Evolutionary conservation across 768 basidiomycete species (phyloP), one percentile per base, ranked within the genome.

Genomic region (Pisolithus marmoratus): DNA sequence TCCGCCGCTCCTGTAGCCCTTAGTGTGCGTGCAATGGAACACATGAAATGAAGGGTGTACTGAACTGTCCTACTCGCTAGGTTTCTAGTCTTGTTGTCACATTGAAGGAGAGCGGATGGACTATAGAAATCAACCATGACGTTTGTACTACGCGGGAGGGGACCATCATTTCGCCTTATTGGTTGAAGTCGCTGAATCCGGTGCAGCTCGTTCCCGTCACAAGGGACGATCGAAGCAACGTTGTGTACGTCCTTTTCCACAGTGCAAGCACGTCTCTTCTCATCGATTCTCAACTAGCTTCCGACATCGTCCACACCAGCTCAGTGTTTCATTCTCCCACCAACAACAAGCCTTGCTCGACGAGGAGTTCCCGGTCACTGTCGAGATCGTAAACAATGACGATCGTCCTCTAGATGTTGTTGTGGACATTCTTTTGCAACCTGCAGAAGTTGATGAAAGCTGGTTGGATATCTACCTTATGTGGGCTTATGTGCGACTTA

Each of bases 401-500:
- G 79, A 80, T 43, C 74, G 82, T 19, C 76, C 83, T 23, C 67
- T 97, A 11, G 82, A 88, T 15, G 69, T 90, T 12, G 70, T 76
- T 5, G 71, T 92, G 9, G 88, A 93, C 50, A 77, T 89, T 5
- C 72, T 95, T 51, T 67, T 97, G 31, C 90, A 91, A 49, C 93
- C 93, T 1, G 78, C 81, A 2, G 88, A 89, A 57, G 74, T 83
- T 46, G 90, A 90, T 55, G 78, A 82, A n/a, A 53, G 79, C 85
- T 20, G 75, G 90, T 89, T 48, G 17, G 82, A 57, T 19, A 47
- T 36, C 36, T 24, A 29, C 9, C 38, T 38, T 27, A 15, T 49
- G 15, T 48, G 15, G 24, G 38, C 29, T n/a, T 27, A 45, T 29
- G 8, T 9, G 31, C 22, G 36, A 40, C 20, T 23, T 38, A 51